Conservation (phyloP, 2,329 filamentous ascomycete species). For the Mycosphaerelloides madeirae region DNA sequence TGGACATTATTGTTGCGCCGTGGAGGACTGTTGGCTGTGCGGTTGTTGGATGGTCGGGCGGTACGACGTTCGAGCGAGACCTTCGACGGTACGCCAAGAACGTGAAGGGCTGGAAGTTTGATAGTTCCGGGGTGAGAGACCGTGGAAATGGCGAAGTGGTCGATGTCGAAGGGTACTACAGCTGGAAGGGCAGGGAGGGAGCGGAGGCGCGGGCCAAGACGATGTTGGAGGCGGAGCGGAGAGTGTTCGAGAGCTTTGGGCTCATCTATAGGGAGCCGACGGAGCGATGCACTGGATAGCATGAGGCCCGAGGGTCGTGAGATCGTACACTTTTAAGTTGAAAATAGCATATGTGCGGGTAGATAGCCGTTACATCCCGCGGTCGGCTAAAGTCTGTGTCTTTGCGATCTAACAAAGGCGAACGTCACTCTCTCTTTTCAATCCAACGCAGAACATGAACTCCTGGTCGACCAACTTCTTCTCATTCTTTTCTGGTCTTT, state of each 20-base stretch:
- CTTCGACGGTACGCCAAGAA: slow-evolving; percentile 73
- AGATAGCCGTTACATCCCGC: no score
- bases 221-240: slow-evolving; percentile 69
- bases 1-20: slow-evolving; percentile 86
- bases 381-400: no score
- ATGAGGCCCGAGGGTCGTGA: no score
- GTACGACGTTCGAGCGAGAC: slow-evolving; percentile 85
- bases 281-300: slow-evolving; percentile 42
- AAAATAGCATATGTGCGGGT: no score
- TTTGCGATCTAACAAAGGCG: no score
- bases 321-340: no score
- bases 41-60: slow-evolving; percentile 76
- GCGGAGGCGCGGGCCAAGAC: slow-evolving; percentile 40
- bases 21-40: slow-evolving; percentile 89
- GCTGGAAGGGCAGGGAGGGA: slow-evolving; percentile 55
- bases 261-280: slow-evolving; percentile 47
- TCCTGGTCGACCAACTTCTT: no score
- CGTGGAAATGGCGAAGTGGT: slow-evolving; percentile 63
- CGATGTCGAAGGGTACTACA: slow-evolving; percentile 73
- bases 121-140: slow-evolving; percentile 78
- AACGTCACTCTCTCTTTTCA: no score
- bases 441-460: no score
- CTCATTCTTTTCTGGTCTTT: no score
- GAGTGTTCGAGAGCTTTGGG: slow-evolving; percentile 72
- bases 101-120: slow-evolving; percentile 73